Conservation (phyloP, 768 basidiomycete species). For the Chalciporus piperatus region DNA sequence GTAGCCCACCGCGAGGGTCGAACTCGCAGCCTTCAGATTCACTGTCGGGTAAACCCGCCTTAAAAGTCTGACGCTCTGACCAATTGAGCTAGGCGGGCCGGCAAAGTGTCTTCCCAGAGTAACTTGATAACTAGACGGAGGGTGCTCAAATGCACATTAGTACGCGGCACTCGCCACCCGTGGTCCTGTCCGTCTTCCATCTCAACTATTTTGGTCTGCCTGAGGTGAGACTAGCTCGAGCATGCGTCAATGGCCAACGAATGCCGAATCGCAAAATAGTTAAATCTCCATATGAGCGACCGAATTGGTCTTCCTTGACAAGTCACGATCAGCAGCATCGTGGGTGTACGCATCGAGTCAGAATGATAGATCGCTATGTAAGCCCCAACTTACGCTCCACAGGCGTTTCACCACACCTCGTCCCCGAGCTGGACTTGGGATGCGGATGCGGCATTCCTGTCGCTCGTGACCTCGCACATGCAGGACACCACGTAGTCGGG, state of each 20-base stretch:
- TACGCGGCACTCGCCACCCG: no score
- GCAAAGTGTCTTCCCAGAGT: fast-evolving
- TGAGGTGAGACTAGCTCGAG: no score
- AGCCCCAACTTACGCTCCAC: not conserved
- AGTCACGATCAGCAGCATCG: no score
- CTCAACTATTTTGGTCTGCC: no score
- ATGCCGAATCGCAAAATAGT: no score
- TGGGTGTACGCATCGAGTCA: not conserved
- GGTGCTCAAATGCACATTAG: no score
- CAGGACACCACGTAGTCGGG: constrained; percentile 7
- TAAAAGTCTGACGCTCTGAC: constrained; percentile 60
- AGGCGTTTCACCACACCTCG: not conserved
- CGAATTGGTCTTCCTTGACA: no score
- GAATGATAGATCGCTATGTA: no score
- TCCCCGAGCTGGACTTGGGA: constrained; percentile 7
- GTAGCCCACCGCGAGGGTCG: constrained; percentile 82
- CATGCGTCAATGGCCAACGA: no score
- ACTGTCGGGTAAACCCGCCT: constrained; percentile 24
- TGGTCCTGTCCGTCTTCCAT: no score
- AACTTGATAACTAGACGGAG: no score
- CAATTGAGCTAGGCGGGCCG: constrained; percentile 61
- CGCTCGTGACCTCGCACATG: not conserved
- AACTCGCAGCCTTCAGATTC: constrained; percentile 83
- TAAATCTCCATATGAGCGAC: no score
- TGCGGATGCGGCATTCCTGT: constrained; percentile 10